Percentiles rank a stretch among this genome's conserved stretches.
Evolutionary conservation across 192 early-diverging fungal species (phyloP).

Genomic region (Rhizophagus sp.): DNA sequence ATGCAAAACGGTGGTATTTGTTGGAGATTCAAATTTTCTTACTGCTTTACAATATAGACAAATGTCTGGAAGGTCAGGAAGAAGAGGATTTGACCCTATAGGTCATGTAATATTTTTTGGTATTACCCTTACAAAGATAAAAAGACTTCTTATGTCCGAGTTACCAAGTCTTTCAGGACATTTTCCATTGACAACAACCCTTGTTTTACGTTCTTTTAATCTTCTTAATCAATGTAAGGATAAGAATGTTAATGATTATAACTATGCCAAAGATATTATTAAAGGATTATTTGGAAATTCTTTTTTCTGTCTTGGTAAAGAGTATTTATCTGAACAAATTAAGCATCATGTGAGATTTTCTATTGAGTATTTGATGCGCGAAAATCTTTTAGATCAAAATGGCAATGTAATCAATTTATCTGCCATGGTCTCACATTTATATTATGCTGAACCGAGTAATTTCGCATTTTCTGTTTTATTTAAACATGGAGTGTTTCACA

Average conservation of each 20-base stretch:
- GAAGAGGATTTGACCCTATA: constrained; percentile 45
- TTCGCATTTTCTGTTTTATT: constrained; percentile 42
- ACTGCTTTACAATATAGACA: constrained; percentile 48
- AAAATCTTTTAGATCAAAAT: constrained; percentile 30
- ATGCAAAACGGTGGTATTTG: constrained; percentile 38
- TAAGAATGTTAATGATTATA: background rate
- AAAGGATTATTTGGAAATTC: constrained; percentile 32
- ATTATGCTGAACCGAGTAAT: constrained; percentile 42
- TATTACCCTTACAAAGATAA: constrained; percentile 39
- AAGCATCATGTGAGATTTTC: constrained; percentile 46
- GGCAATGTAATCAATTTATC: constrained; percentile 33
- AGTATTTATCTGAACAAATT: constrained; percentile 39
- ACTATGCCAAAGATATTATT: constrained; percentile 13
- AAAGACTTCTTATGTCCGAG: constrained; percentile 38
- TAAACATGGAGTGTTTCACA: constrained; percentile 41
- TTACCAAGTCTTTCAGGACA: constrained; percentile 41
- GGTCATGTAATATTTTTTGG: constrained; percentile 50
- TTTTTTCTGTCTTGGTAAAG: constrained; percentile 34
- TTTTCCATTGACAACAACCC: constrained; percentile 46
- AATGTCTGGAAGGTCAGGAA: constrained; percentile 36
- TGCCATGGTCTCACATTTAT: constrained; percentile 36
- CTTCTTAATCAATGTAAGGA: constrained; percentile 23
- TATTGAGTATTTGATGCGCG: constrained; percentile 41
- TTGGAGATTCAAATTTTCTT: constrained; percentile 43
- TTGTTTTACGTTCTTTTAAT: constrained; percentile 39